Base-by-base conservation (phyloP, 805 yeast genomes). In the Ogataea dorogensis region DNA sequence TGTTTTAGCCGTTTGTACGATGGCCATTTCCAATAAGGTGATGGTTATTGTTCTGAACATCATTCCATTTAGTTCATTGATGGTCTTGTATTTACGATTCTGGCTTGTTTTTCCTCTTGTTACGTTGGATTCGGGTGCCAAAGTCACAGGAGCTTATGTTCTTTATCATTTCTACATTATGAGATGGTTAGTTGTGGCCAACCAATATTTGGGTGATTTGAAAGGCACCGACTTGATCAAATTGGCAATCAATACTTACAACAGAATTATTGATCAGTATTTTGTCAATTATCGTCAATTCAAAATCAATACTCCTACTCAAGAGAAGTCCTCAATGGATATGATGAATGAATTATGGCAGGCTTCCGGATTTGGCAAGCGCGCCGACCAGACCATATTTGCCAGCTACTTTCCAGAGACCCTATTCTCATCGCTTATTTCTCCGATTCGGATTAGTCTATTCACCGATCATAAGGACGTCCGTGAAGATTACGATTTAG, bases 101-200 rank as follows among this genome's bases (percentile, higher is more conserved):
- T 83, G 89, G 89, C 64, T 86, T 30, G 72, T 81, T 5, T 59
- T 73, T 19, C 75, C 77, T 5, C 49, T 68, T 43, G 47, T 63
- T 17, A 22, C 46, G 21, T 19, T 31, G 12, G 40, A 17, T 9
- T 50, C 66, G 28, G 16, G 21, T 17, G 5, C 33, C 33, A 55
- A 61, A 28, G 52, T 69, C 28, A 48, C 80, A 9, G 87, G 89
- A 2, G 69, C 81, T 24, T 74, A 68, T 51, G 55, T 70, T 2
- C 54, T 80, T 1, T 42, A 70, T 35, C 71, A 71, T 46, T 54
- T 73, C 9, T 64, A 63, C 18, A 52, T 74, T 27, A 63, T 72
- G 15, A 53, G 71, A 10, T 80, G 85, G 85, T 65, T 83, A 28
- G 67, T 77, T 6, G 53, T 68, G 16, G 38, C 49, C 13, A 44